A percentile compares a stretch with the other conserved stretches of the same genome.
phyloP scores from a whole-genome alignment of 495 filamentous ascomycete species.

The Hypoxylon crocopeplum region DNA sequence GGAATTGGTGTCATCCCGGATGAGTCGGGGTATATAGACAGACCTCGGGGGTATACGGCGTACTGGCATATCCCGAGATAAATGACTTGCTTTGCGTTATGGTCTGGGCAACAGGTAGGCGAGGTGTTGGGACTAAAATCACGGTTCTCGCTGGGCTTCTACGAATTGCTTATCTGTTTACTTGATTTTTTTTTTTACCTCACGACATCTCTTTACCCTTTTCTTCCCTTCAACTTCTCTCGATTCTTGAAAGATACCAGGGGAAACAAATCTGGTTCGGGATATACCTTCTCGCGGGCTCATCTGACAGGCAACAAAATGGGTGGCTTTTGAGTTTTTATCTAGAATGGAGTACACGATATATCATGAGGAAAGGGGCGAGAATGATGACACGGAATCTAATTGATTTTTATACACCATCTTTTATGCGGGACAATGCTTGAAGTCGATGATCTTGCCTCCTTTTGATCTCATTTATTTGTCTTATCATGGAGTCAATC shows the following conservation, averaged over 20 bases:
- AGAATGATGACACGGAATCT: slow-evolving; percentile 29
- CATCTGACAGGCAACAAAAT: slow-evolving; percentile 37
- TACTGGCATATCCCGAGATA: slow-evolving; percentile 23
- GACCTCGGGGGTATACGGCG: slow-evolving; percentile 22
- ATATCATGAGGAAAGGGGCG: slow-evolving; percentile 28
- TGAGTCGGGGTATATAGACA: slow-evolving; percentile 22
- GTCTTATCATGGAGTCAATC: neutral
- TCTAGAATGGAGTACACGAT: slow-evolving; percentile 33
- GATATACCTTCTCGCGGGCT: slow-evolving; percentile 13
- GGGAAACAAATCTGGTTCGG: slow-evolving; percentile 13
- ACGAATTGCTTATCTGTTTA: slow-evolving; percentile 16
- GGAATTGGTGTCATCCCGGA: slow-evolving; percentile 9
- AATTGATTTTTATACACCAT: neutral
- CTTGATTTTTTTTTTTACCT: slow-evolving; percentile 8
- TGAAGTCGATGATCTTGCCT: neutral
- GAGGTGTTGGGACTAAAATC: slow-evolving; percentile 34
- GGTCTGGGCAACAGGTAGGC: slow-evolving; percentile 15
- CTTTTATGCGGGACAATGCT: neutral
- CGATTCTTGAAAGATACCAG: slow-evolving; percentile 26
- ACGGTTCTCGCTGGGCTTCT: slow-evolving; percentile 16
- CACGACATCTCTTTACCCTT: neutral
- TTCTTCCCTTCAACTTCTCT: slow-evolving; percentile 14
- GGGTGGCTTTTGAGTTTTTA: slow-evolving; percentile 24
- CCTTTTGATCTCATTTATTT: neutral
- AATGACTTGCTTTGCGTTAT: slow-evolving; percentile 20